Conservation (phyloP, 2,329 filamentous ascomycete species). For the Paecilomyces niveus region DNA sequence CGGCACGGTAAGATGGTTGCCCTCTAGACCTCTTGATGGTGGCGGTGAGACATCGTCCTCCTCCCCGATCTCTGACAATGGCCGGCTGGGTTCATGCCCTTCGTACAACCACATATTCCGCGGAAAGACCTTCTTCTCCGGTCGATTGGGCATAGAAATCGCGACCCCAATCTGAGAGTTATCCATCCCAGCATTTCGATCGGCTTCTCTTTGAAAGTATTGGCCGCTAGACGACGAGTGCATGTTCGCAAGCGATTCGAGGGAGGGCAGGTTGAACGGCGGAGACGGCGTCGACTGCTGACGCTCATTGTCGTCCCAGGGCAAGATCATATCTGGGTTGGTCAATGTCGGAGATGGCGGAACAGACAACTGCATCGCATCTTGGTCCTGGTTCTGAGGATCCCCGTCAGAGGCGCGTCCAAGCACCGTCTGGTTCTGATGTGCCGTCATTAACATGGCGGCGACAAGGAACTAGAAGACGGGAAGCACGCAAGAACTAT, state of each 20-base stretch:
- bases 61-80: slow-evolving; percentile 41
- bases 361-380: slow-evolving; percentile 11
- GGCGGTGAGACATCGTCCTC: slow-evolving; percentile 33
- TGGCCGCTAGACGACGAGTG: neutral
- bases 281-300: slow-evolving; percentile 44
- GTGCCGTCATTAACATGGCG: slow-evolving; percentile 1
- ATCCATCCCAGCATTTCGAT: slow-evolving; percentile 5
- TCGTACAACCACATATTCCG: slow-evolving; percentile 29
- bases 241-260: slow-evolving; percentile 23
- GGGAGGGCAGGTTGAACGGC: slow-evolving; percentile 43
- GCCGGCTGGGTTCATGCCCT: slow-evolving; percentile 31
- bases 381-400: slow-evolving; percentile 9
- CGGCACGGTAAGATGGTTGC: neutral
- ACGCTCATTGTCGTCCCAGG: slow-evolving; percentile 56
- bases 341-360: slow-evolving; percentile 79
- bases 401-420: slow-evolving; percentile 7
- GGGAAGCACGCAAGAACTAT: neutral
- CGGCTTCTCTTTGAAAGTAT: slow-evolving; percentile 3
- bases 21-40: slow-evolving; percentile 9
- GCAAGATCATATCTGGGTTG: slow-evolving; percentile 91
- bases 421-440: slow-evolving; percentile 6
- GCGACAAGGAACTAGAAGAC: neutral
- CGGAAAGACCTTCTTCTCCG: slow-evolving; percentile 23
- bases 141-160: slow-evolving; percentile 8
- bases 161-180: slow-evolving; percentile 3